A percentile compares a stretch with the other conserved stretches of the same genome.
These are phyloP conservation scores for Backusella morwellensis DNA, from an alignment of 192 early-diverging fungal species.

Conservation along the genomic window DNA sequence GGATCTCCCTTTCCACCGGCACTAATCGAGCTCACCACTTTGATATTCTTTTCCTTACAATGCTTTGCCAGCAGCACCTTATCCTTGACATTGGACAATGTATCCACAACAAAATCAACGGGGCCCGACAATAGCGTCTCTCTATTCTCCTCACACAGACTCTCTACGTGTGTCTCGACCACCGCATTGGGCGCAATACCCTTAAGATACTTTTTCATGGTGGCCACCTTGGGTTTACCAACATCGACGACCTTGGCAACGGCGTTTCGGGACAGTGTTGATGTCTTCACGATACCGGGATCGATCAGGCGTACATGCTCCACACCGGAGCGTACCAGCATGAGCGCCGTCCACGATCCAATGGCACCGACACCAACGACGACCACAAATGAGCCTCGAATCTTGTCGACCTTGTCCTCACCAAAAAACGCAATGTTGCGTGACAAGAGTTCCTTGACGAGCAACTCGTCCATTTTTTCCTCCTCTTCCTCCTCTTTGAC, in stretches of 20 bases:
- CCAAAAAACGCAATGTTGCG: constrained; percentile 91
- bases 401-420: constrained; percentile 67
- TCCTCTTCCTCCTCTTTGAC: neutral
- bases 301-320: constrained; percentile 86
- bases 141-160: constrained; percentile 68
- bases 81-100: constrained; percentile 89
- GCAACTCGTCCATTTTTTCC: constrained; percentile 50
- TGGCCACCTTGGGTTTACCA: constrained; percentile 76
- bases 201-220: constrained; percentile 65
- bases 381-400: constrained; percentile 80
- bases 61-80: constrained; percentile 84
- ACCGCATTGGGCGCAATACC: constrained; percentile 76
- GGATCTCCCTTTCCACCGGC: constrained; percentile 94
- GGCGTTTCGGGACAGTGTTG: constrained; percentile 83
- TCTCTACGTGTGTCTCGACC: constrained; percentile 69
- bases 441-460: constrained; percentile 87
- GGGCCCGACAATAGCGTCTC: constrained; percentile 58
- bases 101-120: constrained; percentile 75
- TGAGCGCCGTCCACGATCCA: constrained; percentile 83
- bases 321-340: constrained; percentile 89
- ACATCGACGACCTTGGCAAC: constrained; percentile 81
- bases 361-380: constrained; percentile 94
- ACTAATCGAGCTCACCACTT: constrained; percentile 88
- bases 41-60: constrained; percentile 68
- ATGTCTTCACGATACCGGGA: constrained; percentile 87